Evolutionary conservation across 2,329 filamentous ascomycete species (phyloP), one percentile per base, ranked within the genome.

Genomic region (Colletotrichum trifolii): DNA sequence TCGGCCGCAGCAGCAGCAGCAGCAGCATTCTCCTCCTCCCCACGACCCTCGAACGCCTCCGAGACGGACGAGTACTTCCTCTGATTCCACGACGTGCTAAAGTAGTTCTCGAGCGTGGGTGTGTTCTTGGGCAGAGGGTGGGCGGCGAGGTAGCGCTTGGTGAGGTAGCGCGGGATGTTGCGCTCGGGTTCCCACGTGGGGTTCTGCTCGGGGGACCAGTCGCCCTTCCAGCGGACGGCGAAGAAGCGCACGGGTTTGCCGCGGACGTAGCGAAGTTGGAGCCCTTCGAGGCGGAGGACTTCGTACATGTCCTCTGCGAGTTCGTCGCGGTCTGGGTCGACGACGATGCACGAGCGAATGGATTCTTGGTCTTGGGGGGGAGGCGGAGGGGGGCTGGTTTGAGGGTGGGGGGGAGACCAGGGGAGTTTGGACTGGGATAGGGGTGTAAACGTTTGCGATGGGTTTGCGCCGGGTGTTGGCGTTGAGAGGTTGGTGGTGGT

Each of bases 131-230:
- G 46, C 17, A 69, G 74, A 3, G 48, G 57, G 11, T 69, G 68
- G 53, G 77, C 78, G 8, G 74, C 63, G 6, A 79, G 67, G 61
- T 82, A 88, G 2, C 73, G 74, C 7, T 72, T 74, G 2, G 86
- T 74, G 43, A 87, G 70, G 0, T 63, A 63, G 0, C 71, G 60
- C 0, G 82, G 73, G 2, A 88, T 79, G 56, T 87, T 85, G 4
- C 79, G 78, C 67, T 83, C 80, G 0, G 85, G 85, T 69, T 88
- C 86, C 86, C 86, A 88, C 0, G 85, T 84, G 0, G 84, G 83
- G 59, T 88, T 87, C 70, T 87, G 79, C 8, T 81, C 82, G 0
- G 78, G 73, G 0, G 85, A 84, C 86, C 86, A 88, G 63, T 85
- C 73, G 8, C 86, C 86, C 48, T 80, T 81, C 86, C 86, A 88